Evolutionary conservation across 1,284 basidiomycete species (phyloP), one percentile per base, ranked within the genome.

Genomic region (Ceratobasidium sp.): DNA sequence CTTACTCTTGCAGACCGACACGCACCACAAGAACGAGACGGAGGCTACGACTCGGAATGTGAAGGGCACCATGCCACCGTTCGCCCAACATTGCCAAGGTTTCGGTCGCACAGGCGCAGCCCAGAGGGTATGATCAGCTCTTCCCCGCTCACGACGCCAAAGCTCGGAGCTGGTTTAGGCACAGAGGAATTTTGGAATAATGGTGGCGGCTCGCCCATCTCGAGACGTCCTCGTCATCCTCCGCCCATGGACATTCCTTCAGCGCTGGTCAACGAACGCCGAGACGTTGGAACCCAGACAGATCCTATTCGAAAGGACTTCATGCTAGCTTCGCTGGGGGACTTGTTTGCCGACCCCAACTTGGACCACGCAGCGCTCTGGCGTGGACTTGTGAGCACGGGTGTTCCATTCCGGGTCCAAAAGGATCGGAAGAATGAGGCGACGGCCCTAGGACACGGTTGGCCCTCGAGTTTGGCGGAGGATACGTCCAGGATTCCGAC

Each of bases 31-130:
- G 65, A 43, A 3, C 39, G 49, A 16, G 68, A 71, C 27, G 14
- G 39, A 11, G 68, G 68, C 39, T 71, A 71, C 43, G 54, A 71
- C 24, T 71, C 68, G 22, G 68, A 71, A 48, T 22, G 27, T 16
- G 63, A 65, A 31, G 63, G 22, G 31, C 53, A 24, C 8, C 34
- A 24, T 8, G 9, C 22, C 27, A 4, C 48, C 19, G 22, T 29
- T 41, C 51, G 65, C 9, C 65, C 65, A 16, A 8, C 9, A 27
- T 22, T 59, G 9, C 54, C 41, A 3, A 37, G 56, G 1, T 46
- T 49, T 29, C 54, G 54, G 24, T 71, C 68, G 3, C 49, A 27
- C 24, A 53, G 49, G 19, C 56, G 39, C 22, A 22, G 31, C 7
- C 22, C 61, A 19, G 39, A 46, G 14, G 51, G 5, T 6, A 29